Base-by-base conservation (phyloP, 192 early-diverging fungal species). In the Funneliformis mosseae region DNA sequence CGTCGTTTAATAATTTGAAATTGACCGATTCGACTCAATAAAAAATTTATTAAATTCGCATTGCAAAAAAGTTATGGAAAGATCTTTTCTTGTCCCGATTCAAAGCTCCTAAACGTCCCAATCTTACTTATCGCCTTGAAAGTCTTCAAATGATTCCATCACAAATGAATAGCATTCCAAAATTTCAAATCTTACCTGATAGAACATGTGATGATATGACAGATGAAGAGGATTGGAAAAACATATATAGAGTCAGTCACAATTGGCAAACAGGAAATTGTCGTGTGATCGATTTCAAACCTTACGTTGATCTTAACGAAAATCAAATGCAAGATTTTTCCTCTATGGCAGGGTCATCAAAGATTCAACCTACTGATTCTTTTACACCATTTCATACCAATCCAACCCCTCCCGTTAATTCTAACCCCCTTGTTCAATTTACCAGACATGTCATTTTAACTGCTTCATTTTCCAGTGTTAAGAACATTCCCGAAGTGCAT, bases 261-360 rank as follows among this genome's bases (percentile, higher is more conserved):
- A 89, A 87, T 55, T 89, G 88, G 88, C 69, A 82, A 71, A 80
- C 85, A 63, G 88, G 88, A 82, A 88, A 83, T 59, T 81, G 77
- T 74, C 67, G 59, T 12, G 74, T 76, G 10, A 60, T 76, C 16
- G 28, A 76, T 27, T 76, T 76, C 48, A 50, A 76, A 60, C 74
- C 74, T 48, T 48, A 76, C n/a, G 48, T 25, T 60, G 27, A 28
- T 50, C 33, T 38, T 27, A 43, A 39, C 41, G 10, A 73, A 48
- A 11, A 48, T 48, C 71, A 9, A 33, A 16, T 23, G 16, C 64
- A 67, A 38, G 6, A 72, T 21, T 6, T n/a, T 41, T 72, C n/a
- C 39, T 46, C 42, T n/a, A 11, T 25, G 11, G 25, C 27, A 6
- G 64, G 25, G 9, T 25, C 64, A 18, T 6, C 16, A 55, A 5